phyloP scores from a whole-genome alignment of 192 early-diverging fungal genomes.

The Coemansia pectinata region DNA sequence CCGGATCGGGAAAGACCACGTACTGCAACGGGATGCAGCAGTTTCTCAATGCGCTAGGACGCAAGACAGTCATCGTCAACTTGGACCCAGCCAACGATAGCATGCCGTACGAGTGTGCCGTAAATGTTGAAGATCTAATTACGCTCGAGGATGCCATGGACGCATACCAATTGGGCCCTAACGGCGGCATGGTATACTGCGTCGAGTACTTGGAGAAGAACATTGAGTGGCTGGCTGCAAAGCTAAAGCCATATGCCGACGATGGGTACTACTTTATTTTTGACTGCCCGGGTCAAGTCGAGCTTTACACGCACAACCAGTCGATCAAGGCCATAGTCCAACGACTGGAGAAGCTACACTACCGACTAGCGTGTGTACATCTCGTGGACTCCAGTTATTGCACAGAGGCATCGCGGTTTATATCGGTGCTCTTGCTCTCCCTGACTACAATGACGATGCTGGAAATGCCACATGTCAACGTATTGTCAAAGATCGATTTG shows the following conservation, averaged over 20 bases:
- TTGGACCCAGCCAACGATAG: slow-evolving; percentile 97
- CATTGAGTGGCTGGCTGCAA: slow-evolving; percentile 86
- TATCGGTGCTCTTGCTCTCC: slow-evolving; percentile 86
- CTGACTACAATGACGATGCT: slow-evolving; percentile 93
- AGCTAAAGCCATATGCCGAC: slow-evolving; percentile 55
- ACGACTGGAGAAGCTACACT: slow-evolving; percentile 65
- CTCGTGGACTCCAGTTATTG: slow-evolving; percentile 92
- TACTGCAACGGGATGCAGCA: slow-evolving; percentile 91
- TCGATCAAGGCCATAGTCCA: slow-evolving; percentile 77
- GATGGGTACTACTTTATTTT: slow-evolving; percentile 86
- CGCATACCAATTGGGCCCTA: slow-evolving; percentile 86
- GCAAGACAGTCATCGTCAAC: slow-evolving; percentile 89
- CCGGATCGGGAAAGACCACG: slow-evolving; percentile 94
- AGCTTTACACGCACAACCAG: slow-evolving; percentile 94
- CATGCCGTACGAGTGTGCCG: slow-evolving; percentile 77
- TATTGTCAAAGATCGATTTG: slow-evolving; percentile 94
- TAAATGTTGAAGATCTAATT: slow-evolving; percentile 87
- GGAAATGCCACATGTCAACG: slow-evolving; percentile 95
- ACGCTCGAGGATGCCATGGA: slow-evolving; percentile 93
- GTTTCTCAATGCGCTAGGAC: slow-evolving; percentile 76
- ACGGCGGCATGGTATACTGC: slow-evolving; percentile 96
- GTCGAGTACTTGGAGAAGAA: slow-evolving; percentile 93
- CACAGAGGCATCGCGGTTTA: slow-evolving; percentile 88
- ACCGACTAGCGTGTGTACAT: slow-evolving; percentile 73
- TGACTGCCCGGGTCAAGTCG: slow-evolving; percentile 97